Conservation (phyloP, 352 stramenopile species). For the Albugo laibachii region DNA sequence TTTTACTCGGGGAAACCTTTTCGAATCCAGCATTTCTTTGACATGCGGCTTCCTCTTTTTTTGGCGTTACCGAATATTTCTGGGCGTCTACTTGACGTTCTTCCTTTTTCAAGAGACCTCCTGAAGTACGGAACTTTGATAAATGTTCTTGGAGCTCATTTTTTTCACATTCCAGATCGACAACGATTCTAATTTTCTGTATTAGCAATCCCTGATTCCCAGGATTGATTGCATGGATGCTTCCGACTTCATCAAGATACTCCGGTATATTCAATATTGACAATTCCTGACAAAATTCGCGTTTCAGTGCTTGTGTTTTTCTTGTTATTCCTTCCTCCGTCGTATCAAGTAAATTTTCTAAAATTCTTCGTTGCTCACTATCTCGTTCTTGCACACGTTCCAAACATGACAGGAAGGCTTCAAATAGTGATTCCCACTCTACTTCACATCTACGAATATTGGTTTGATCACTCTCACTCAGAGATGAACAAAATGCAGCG, state of each 20-base stretch:
- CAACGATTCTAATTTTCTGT: neutral
- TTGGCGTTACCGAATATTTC: no score
- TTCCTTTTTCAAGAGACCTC: no score
- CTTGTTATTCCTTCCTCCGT: slow-evolving; percentile 18
- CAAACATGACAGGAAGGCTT: slow-evolving; percentile 39
- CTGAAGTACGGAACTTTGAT: no score
- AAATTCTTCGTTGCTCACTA: slow-evolving; percentile 34
- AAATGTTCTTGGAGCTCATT: no score
- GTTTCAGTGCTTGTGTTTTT: slow-evolving; percentile 18
- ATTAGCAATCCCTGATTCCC: slow-evolving; percentile 2
- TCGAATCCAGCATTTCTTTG: no score
- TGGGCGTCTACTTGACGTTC: no score
- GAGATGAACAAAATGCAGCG: neutral
- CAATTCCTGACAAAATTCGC: slow-evolving; percentile 18
- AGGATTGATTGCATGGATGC: neutral
- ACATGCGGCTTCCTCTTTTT: no score
- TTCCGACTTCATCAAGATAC: slow-evolving; percentile 2
- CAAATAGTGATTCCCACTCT: slow-evolving; percentile 38
- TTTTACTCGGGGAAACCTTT: no score
- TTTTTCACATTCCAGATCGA: no score
- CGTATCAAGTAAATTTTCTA: slow-evolving; percentile 25
- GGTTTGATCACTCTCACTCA: slow-evolving; percentile 4
- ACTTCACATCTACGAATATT: slow-evolving; percentile 24
- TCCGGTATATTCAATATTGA: slow-evolving; percentile 9
- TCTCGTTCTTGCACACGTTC: slow-evolving; percentile 31